A percentile compares a stretch with the other conserved stretches of the same genome.
Evolutionary conservation across 768 basidiomycete species (phyloP).

Genomic region (Lactarius deliciosus): DNA sequence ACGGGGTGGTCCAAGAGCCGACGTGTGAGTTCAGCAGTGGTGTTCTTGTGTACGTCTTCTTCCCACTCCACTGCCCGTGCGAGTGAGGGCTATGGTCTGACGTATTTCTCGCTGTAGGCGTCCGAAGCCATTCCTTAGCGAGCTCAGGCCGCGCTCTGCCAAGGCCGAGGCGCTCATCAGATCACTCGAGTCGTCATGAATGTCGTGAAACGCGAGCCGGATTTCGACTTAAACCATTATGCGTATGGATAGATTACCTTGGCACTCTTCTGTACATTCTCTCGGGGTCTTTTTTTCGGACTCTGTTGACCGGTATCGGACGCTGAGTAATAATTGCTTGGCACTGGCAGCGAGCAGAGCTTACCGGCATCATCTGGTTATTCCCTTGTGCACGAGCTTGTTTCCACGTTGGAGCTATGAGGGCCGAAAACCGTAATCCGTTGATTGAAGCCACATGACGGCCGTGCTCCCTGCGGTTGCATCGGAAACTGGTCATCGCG

Average conservation of each 20-base stretch:
- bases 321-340: too few relatives aligned
- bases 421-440: not conserved
- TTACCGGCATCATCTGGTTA: too few relatives aligned
- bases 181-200: conserved; percentile 12
- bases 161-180: conserved; percentile 27
- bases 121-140: conserved; percentile 31
- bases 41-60: conserved; percentile 23
- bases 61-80: not conserved
- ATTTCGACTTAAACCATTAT: not conserved
- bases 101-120: conserved; percentile 16
- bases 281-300: too few relatives aligned
- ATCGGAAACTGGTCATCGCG: too few relatives aligned
- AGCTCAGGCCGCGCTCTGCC: conserved; percentile 29
- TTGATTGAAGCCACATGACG: not conserved
- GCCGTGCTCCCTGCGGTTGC: not conserved
- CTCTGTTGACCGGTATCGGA: too few relatives aligned
- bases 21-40: conserved; percentile 24
- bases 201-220: not conserved
- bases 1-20: conserved; percentile 28
- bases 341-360: too few relatives aligned
- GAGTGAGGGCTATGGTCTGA: not conserved
- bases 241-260: not conserved
- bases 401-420: not conserved
- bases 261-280: too few relatives aligned
- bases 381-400: not conserved